phyloP scores from a whole-genome alignment of 192 early-diverging fungal species.

The Umbelopsis sp. region DNA sequence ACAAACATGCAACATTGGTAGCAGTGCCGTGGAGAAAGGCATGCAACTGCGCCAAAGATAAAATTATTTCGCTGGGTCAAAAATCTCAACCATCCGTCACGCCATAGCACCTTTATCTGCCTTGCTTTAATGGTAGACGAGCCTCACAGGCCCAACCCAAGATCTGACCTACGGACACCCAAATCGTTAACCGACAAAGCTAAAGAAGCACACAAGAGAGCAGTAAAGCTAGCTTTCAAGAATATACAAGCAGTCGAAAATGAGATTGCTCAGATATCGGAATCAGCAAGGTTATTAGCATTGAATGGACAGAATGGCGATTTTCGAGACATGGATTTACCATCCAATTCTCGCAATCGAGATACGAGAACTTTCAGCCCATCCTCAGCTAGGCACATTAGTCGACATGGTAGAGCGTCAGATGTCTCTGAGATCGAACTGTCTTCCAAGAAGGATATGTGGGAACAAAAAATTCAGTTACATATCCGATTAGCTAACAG shows the following conservation, averaged over 20 bases:
- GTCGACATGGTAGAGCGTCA: neutral
- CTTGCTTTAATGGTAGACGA: conserved; percentile 18
- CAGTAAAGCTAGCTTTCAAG: neutral
- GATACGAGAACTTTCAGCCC: neutral
- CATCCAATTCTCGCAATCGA: neutral
- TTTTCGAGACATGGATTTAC: neutral
- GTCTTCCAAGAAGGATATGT: conserved; percentile 9
- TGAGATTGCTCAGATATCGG: conserved; percentile 16
- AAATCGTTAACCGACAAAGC: conserved; percentile 5
- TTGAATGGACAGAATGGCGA: neutral
- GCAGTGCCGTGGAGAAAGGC: neutral
- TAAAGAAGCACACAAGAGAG: conserved; percentile 17
- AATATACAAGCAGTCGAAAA: conserved; percentile 17
- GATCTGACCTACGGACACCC: neutral
- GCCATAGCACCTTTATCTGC: conserved; percentile 1
- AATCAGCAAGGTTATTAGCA: neutral
- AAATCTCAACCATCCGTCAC: neutral
- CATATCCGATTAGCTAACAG: conserved; percentile 40
- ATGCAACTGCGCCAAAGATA: neutral
- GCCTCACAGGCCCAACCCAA: neutral
- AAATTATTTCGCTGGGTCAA: neutral
- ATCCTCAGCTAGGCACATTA: neutral
- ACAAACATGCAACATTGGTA: neutral
- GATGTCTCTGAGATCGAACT: neutral
- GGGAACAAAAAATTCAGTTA: conserved; percentile 35